Conservation (phyloP, 116 monocot genomes). For the Trichopus zeylanicus region DNA sequence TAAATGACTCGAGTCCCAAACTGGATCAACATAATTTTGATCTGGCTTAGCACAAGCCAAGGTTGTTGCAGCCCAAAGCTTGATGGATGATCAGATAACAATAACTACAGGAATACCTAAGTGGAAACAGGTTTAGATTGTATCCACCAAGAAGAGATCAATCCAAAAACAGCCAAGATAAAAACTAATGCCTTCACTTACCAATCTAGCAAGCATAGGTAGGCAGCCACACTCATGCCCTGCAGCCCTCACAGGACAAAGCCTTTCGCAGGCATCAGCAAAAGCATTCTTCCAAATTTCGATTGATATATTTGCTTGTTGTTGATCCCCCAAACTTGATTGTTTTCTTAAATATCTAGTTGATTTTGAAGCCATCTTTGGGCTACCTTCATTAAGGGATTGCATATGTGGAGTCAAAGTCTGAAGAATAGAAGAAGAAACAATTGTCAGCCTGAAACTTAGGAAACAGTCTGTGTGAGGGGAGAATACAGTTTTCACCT, state of each 20-base stretch:
- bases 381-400: slow-evolving; percentile 6
- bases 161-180: background rate
- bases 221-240: slow-evolving; percentile 96
- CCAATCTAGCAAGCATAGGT: slow-evolving; percentile 65
- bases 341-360: slow-evolving; percentile 30
- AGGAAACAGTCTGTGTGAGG: background rate
- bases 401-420: slow-evolving; percentile 82
- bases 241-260: slow-evolving; percentile 74
- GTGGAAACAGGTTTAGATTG: too few species aligned
- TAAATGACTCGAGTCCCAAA: too few species aligned
- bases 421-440: slow-evolving; percentile 16
- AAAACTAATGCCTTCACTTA: slow-evolving; percentile 17
- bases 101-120: too few species aligned
- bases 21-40: too few species aligned
- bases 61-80: too few species aligned
- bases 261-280: slow-evolving; percentile 69
- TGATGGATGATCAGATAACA: too few species aligned
- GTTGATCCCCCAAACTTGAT: slow-evolving; percentile 21
- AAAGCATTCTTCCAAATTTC: slow-evolving; percentile 87
- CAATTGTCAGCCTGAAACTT: background rate
- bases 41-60: too few species aligned
- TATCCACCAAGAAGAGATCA: background rate
- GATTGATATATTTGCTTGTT: slow-evolving; percentile 36
- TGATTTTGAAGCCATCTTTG: background rate
- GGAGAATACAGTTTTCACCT: slow-evolving; percentile 27